These are phyloP conservation scores for Pluteus cervinus DNA, from an alignment of 768 basidiomycete species.

Conservation along the genomic window DNA sequence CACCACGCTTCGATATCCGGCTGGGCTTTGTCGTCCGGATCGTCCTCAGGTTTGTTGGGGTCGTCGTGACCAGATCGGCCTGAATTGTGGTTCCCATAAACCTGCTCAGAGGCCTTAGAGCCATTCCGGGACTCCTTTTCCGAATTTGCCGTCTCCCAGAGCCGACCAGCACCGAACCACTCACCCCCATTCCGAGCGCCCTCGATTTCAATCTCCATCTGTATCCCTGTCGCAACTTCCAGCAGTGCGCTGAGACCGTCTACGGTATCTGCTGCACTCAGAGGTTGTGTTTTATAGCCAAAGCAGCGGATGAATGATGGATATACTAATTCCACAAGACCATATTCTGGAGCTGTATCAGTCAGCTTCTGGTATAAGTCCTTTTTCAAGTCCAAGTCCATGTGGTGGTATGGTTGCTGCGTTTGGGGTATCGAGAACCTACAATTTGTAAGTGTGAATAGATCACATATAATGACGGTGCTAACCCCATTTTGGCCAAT, in stretches of 20 bases:
- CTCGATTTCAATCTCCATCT: conserved; percentile 86
- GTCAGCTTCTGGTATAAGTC: conserved; percentile 76
- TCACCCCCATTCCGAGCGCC: conserved; percentile 88
- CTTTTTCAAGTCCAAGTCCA: conserved; percentile 93
- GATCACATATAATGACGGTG: conserved; percentile 8
- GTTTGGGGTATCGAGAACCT: conserved; percentile 94
- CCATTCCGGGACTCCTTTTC: conserved; percentile 26
- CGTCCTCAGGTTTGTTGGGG: conserved; percentile 21
- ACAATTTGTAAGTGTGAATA: background rate
- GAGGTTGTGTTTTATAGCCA: conserved; percentile 82
- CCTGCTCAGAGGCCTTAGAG: too few relatives aligned
- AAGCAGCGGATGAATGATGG: conserved; percentile 90
- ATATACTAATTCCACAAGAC: conserved; percentile 88
- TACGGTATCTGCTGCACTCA: conserved; percentile 90
- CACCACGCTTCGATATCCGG: conserved; percentile 62
- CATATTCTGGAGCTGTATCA: conserved; percentile 90
- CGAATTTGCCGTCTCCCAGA: conserved; percentile 60
- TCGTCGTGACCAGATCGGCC: conserved; percentile 8
- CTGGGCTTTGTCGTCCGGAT: conserved; percentile 22
- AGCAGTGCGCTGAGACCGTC: conserved; percentile 84
- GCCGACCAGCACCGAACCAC: conserved; percentile 84
- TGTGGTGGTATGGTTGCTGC: conserved; percentile 89
- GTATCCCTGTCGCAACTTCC: conserved; percentile 87
- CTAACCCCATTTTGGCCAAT: conserved; percentile 97
- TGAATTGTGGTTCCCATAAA: conserved; percentile 11